phyloP scores from a whole-genome alignment of 441 rosid species.

The Populus trichocarpa region DNA sequence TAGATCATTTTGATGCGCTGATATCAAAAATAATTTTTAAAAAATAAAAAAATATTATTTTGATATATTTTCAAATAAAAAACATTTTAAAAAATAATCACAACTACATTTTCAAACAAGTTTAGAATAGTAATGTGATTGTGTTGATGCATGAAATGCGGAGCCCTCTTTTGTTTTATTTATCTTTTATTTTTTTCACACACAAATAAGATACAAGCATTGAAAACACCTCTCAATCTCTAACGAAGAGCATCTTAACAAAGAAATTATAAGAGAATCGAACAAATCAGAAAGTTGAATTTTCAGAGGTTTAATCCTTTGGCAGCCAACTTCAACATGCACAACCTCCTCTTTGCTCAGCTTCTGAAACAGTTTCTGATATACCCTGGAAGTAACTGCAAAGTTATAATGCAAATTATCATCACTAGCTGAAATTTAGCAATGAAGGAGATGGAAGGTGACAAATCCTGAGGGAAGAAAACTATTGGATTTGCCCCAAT shows the following conservation, averaged over 20 bases:
- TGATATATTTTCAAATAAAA: too few relatives aligned
- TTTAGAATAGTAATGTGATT: too few relatives aligned
- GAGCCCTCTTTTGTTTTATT: too few relatives aligned
- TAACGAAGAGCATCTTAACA: neutral
- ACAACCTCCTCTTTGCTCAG: conserved; percentile 82
- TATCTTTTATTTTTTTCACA: too few relatives aligned
- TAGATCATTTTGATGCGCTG: too few relatives aligned
- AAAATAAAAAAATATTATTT: too few relatives aligned
- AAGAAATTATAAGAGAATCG: conserved; percentile 10
- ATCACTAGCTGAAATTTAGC: neutral
- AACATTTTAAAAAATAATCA: accelerated
- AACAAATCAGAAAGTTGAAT: neutral
- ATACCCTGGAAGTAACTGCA: conserved; percentile 81
- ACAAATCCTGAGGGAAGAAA: too few relatives aligned
- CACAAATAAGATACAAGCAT: neutral
- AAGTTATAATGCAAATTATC: neutral
- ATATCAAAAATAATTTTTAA: too few relatives aligned
- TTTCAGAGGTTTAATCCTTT: conserved; percentile 1
- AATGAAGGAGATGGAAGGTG: neutral
- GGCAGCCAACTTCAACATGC: conserved; percentile 47
- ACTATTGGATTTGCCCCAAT: neutral
- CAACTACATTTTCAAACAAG: too few relatives aligned
- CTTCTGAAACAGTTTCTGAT: conserved; percentile 68
- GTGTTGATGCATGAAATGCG: too few relatives aligned
- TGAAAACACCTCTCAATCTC: neutral